Evolutionary conservation across 2,329 filamentous ascomycete genomes (phyloP).

Genomic region (Aaosphaeria pasadenensis): DNA sequence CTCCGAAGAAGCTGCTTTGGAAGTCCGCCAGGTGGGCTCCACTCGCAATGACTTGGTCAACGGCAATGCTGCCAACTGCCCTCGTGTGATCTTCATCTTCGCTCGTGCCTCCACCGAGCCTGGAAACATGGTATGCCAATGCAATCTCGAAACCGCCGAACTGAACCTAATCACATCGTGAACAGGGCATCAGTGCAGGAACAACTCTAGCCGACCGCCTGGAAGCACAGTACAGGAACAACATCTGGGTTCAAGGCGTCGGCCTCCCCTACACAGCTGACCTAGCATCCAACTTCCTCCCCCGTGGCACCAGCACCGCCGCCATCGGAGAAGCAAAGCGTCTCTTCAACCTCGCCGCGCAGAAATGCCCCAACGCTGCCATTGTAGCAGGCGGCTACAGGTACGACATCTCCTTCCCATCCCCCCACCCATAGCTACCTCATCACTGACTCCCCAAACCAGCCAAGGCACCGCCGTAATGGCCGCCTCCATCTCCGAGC

Average conservation of each 20-base stretch:
- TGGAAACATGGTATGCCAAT: conserved; percentile 23
- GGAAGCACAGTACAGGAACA: conserved; percentile 15
- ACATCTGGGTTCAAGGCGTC: conserved; percentile 31
- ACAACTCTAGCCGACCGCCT: conserved; percentile 18
- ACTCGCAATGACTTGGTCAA: too few species aligned
- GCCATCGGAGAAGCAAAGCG: conserved; percentile 34
- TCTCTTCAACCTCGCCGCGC: conserved; percentile 35
- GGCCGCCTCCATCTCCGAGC: conserved; percentile 28
- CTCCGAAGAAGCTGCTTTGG: too few species aligned
- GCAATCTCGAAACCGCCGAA: neutral
- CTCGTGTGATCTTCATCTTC: conserved; percentile 26
- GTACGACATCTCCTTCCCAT: conserved; percentile 18
- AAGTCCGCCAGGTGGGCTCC: too few species aligned
- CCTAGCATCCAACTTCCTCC: conserved; percentile 30
- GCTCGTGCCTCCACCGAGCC: conserved; percentile 20
- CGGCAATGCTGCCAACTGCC: conserved; percentile 15
- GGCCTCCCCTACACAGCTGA: conserved; percentile 35
- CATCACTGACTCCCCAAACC: neutral
- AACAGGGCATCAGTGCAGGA: conserved; percentile 17
- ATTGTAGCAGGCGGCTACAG: conserved; percentile 43
- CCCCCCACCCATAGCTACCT: neutral
- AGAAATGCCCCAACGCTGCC: conserved; percentile 36
- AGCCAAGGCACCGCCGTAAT: conserved; percentile 42
- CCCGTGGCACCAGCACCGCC: conserved; percentile 26
- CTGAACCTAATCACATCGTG: neutral